phyloP scores from a whole-genome alignment of 108 stramenopile species.

The Nitzschia inconspicua region DNA sequence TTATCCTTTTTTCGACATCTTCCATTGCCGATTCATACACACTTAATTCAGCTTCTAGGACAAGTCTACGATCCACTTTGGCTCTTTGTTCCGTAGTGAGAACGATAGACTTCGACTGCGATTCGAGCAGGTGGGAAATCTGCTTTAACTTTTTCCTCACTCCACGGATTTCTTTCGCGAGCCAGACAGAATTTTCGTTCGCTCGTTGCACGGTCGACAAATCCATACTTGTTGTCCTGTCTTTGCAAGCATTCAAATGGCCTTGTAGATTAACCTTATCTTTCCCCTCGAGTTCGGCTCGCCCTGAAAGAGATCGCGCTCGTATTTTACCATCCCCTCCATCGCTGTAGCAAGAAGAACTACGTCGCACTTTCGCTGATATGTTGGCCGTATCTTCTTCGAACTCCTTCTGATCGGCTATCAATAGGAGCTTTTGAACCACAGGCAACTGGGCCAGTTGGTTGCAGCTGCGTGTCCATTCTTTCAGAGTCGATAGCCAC shows the following conservation, averaged over 20 bases:
- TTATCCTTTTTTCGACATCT: conserved; percentile 28
- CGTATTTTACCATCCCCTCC: not conserved
- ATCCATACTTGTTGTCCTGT: conserved; percentile 30
- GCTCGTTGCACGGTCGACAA: conserved; percentile 24
- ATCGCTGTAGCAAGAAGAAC: conserved; percentile 4
- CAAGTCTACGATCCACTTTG: conserved; percentile 38
- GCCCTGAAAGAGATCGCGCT: not conserved
- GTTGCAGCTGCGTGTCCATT: conserved; percentile 24
- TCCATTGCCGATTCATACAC: conserved; percentile 38
- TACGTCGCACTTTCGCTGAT: not conserved
- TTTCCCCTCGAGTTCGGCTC: no score
- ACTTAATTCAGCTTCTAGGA: conserved; percentile 39
- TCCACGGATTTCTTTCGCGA: conserved; percentile 42
- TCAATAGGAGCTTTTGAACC: not conserved
- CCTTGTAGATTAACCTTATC: conserved; percentile 4
- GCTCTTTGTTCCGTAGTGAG: conserved; percentile 40
- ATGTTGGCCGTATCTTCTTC: conserved; percentile 1
- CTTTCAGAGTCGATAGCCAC: conserved; percentile 21
- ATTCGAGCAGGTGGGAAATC: conserved; percentile 29
- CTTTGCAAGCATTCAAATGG: conserved; percentile 17
- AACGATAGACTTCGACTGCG: not conserved
- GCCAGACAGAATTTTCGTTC: conserved; percentile 17
- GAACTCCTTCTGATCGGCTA: not conserved
- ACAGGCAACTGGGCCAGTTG: conserved; percentile 1
- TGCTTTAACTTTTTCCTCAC: conserved; percentile 46